A percentile compares a stretch with the other conserved stretches of the same genome.
Conservation (phyloP, 2,329 filamentous ascomycete species). For the Monilinia laxa region DNA sequence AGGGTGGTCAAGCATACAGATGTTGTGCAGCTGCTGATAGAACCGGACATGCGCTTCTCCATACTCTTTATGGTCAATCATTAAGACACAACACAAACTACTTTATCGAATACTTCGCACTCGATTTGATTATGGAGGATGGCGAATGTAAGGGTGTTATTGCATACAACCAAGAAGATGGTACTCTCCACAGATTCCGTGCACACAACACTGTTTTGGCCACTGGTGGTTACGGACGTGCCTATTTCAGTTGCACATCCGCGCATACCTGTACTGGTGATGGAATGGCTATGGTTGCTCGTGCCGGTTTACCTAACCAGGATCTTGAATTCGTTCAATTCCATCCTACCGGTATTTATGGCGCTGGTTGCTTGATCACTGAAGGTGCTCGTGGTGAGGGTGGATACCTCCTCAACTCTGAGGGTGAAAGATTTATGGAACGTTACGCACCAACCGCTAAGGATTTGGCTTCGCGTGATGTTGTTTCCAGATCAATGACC, state of each 20-base stretch:
- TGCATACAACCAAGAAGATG: slow-evolving; percentile 44
- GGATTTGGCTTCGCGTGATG: slow-evolving; percentile 50
- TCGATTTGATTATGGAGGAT: slow-evolving; percentile 50
- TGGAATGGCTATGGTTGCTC: slow-evolving; percentile 50
- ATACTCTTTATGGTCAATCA: slow-evolving; percentile 51
- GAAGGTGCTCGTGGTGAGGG: slow-evolving; percentile 52
- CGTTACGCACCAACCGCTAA: slow-evolving; percentile 52
- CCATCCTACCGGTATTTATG: slow-evolving; percentile 52
- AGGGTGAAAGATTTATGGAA: slow-evolving; percentile 53
- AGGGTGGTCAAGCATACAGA: slow-evolving; percentile 49
- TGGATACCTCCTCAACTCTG: slow-evolving; percentile 49
- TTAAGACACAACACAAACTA: slow-evolving; percentile 50
- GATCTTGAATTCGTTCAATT: slow-evolving; percentile 54
- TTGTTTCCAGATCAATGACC: slow-evolving; percentile 50
- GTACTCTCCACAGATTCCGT: slow-evolving; percentile 47
- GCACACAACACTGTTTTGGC: slow-evolving; percentile 50
- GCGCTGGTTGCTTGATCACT: slow-evolving; percentile 51
- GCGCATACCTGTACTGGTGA: slow-evolving; percentile 52
- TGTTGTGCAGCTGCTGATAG: slow-evolving; percentile 41
- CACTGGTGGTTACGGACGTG: slow-evolving; percentile 51
- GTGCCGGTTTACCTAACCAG: slow-evolving; percentile 50
- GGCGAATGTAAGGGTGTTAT: slow-evolving; percentile 49
- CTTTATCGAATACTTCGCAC: slow-evolving; percentile 51
- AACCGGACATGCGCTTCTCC: slow-evolving; percentile 51
- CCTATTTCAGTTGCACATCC: slow-evolving; percentile 51